phyloP scores from a whole-genome alignment of 805 yeast species.

The Scheffersomyces stipitis region DNA sequence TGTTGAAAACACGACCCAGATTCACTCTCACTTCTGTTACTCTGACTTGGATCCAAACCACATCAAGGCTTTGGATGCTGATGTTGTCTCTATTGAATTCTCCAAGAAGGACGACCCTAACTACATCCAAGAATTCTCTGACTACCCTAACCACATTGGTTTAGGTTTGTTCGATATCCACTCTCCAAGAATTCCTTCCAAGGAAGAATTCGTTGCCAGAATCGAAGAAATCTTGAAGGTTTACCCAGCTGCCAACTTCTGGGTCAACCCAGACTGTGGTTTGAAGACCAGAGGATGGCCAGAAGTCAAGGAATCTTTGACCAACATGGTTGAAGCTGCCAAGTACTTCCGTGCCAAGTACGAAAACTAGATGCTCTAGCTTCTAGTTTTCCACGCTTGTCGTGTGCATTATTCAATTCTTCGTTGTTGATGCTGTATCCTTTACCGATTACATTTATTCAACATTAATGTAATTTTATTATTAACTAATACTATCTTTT shows the following conservation, averaged over 20 bases:
- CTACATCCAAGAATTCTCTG: conserved; percentile 95
- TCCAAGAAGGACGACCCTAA: conserved; percentile 99
- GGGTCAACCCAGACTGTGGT: conserved; percentile 99
- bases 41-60: conserved; percentile 99
- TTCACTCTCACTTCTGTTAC: conserved; percentile 99
- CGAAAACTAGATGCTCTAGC: conserved; percentile 16
- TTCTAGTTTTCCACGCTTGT: conserved; percentile 2
- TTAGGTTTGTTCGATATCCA: conserved; percentile 98
- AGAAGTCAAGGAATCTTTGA: conserved; percentile 91
- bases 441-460: conserved; percentile 43
- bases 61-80: conserved; percentile 99
- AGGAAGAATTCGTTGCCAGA: conserved; percentile 92
- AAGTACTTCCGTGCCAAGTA: conserved; percentile 70
- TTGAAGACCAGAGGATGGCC: conserved; percentile 99
- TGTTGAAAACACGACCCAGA: conserved; percentile 91
- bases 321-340: conserved; percentile 99
- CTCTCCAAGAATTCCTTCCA: conserved; percentile 99
- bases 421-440: conserved; percentile 38
- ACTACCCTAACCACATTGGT: conserved; percentile 99
- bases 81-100: conserved; percentile 98
- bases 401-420: conserved; percentile 42
- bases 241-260: conserved; percentile 96
- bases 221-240: conserved; percentile 92
- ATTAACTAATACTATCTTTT: conserved; percentile 13
- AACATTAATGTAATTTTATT: conserved; percentile 46